Percentiles rank a stretch among this genome's conserved stretches.
Evolutionary conservation across 2,329 filamentous ascomycete species (phyloP).

Genomic region (Sporothrix protearum): DNA sequence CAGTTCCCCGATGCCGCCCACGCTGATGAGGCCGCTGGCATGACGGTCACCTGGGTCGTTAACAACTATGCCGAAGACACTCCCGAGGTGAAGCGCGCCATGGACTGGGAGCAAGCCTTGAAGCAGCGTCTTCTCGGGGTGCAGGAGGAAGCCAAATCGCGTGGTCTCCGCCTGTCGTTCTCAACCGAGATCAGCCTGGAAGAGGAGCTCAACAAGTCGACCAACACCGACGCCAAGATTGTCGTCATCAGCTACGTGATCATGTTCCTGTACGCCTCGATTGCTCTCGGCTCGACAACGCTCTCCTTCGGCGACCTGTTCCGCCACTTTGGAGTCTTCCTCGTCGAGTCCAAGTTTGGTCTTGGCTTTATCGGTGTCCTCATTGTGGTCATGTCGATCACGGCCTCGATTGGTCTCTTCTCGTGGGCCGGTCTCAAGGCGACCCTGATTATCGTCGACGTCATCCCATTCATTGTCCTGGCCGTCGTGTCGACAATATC

Average conservation of each 20-base stretch:
- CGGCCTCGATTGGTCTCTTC: constrained; percentile 90
- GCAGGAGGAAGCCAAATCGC: constrained; percentile 71
- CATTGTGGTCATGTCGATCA: constrained; percentile 97
- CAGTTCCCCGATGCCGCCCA: constrained; percentile 65
- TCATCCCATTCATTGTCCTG: constrained; percentile 94
- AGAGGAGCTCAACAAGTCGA: constrained; percentile 94
- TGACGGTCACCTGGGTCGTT: constrained; percentile 93
- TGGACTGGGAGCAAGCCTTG: constrained; percentile 84
- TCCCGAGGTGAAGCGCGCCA: constrained; percentile 65
- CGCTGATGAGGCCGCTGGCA: constrained; percentile 69
- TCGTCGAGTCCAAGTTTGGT: constrained; percentile 96
- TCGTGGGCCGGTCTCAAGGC: constrained; percentile 89
- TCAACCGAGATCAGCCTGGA: constrained; percentile 93
- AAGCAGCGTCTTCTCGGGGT: constrained; percentile 71
- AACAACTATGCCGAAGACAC: constrained; percentile 78
- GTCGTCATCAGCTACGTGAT: constrained; percentile 94
- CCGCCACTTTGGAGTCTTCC: constrained; percentile 73
- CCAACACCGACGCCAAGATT: constrained; percentile 97
- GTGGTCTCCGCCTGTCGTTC: constrained; percentile 85
- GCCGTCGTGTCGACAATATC: constrained; percentile 97
- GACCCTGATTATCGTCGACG: constrained; percentile 95
- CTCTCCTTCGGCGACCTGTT: constrained; percentile 73
- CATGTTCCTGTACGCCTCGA: constrained; percentile 96
- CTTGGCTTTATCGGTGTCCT: constrained; percentile 90
- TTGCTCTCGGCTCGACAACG: constrained; percentile 85